Base-by-base conservation (phyloP, 805 yeast genomes). In the Lipomyces sp. region DNA sequence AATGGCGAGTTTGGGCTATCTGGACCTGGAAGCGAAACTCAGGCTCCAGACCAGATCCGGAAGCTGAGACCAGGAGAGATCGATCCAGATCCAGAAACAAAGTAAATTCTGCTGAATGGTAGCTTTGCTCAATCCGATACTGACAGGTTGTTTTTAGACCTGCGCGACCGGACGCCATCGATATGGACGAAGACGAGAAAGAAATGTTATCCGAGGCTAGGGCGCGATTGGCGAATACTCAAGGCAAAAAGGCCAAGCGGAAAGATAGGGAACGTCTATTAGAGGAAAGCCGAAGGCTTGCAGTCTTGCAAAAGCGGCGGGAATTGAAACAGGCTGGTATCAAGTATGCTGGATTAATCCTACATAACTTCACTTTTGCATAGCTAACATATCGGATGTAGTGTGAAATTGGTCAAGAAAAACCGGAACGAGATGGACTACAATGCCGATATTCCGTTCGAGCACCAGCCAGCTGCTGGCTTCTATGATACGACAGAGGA, bases 171-270 rank as follows among this genome's bases (percentile, higher is more conserved):
- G 97, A 92, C 78, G 85, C 86, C 1, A 87, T 85, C 13, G 90
- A 87, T 34, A 80, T 92, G 82, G 93, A 88, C 65, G 97, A 92
- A 54, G 97, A 91, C 66, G 97, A 94, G 73, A 80, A 84, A 64
- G 98, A 94, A 76, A 92, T 93, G 97, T 77, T 93, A 6, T 86
- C 91, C n/a, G 99, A 95, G 75, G 99, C 99, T 0, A 84, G 89
- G 58, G 97, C 97, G 1, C 84, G 99, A 72, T 80, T 94, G 69
- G 90, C 96, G 11, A 93, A 92, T 73, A 92, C 98, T 0, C 92
- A 90, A 76, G 99, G 98, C 66, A 92, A 93, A 72, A 94, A 94
- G 77, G 97, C 98, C 0, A 90, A 93, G 65, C 79, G 98, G 65
- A 92, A 93, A 75, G 90, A 88, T 1, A 81, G 98, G 64, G 98